A percentile compares a stretch with the other conserved stretches of the same genome.
These are phyloP conservation scores for Fusarium sp. DNA, from an alignment of 2,329 filamentous ascomycete species.

Conservation along the genomic window DNA sequence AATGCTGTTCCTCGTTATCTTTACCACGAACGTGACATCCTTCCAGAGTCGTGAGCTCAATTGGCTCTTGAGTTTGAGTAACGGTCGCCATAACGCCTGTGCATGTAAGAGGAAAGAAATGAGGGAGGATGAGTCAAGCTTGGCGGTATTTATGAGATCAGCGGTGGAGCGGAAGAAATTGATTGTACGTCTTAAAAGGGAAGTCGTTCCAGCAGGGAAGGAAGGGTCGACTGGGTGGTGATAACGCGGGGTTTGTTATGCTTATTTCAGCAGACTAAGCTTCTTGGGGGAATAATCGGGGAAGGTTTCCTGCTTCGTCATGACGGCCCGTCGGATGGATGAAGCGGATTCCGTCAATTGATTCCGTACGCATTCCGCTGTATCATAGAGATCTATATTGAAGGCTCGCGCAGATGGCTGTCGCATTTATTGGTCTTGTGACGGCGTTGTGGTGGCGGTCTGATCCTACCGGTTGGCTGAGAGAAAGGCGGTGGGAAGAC, in stretches of 20 bases:
- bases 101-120: too few species aligned
- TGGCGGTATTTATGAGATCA: neutral
- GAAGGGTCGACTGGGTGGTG: neutral
- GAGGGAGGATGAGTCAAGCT: neutral
- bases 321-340: neutral
- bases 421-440: neutral
- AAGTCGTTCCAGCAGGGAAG: conserved; percentile 4
- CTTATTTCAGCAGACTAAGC: neutral
- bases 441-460: neutral
- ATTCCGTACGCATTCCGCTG: neutral
- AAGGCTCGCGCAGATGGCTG: neutral
- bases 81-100: conserved; percentile 21
- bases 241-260: conserved; percentile 1
- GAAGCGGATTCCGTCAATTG: neutral
- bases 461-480: neutral
- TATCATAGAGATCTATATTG: neutral
- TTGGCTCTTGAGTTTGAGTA: conserved; percentile 18
- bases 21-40: conserved; percentile 7
- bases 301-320: neutral
- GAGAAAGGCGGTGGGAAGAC: neutral
- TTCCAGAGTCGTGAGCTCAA: conserved; percentile 23
- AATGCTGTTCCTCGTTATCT: conserved; percentile 8
- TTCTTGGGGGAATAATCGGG: conserved; percentile 3
- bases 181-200: neutral
- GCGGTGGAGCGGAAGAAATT: neutral